phyloP scores from a whole-genome alignment of 1,139 yeast species.

The Sugiyamaella neomexicana region DNA sequence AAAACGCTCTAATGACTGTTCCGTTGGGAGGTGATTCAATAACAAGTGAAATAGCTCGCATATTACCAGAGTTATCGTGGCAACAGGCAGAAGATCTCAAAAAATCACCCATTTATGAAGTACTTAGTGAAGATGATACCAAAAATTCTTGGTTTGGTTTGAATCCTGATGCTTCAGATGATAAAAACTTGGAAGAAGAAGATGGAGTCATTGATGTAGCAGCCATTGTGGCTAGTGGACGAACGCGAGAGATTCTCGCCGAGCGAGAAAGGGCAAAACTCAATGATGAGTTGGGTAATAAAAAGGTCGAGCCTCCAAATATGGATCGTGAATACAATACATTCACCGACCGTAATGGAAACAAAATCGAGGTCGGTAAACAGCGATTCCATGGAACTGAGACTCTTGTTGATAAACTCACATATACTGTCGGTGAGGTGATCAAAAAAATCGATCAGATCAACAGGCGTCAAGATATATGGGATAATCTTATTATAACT shows the following conservation, averaged over 20 bases:
- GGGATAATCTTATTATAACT: conserved; percentile 76
- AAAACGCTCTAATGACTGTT: conserved; percentile 54
- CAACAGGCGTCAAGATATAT: conserved; percentile 76
- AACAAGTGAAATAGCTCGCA: conserved; percentile 51
- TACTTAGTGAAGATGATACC: conserved; percentile 60
- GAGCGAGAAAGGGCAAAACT: conserved; percentile 54
- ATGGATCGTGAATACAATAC: conserved; percentile 54
- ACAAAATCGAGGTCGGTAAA: conserved; percentile 65
- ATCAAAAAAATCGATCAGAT: conserved; percentile 62
- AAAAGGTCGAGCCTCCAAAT: conserved; percentile 44
- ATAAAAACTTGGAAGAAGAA: conserved; percentile 51
- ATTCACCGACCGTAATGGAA: conserved; percentile 61
- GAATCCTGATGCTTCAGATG: conserved; percentile 39
- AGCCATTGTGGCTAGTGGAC: conserved; percentile 76
- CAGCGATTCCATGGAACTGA: conserved; percentile 83
- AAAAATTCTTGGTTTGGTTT: conserved; percentile 61
- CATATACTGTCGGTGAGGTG: conserved; percentile 55
- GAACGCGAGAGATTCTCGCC: conserved; percentile 64
- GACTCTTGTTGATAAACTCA: conserved; percentile 54
- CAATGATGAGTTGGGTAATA: conserved; percentile 37
- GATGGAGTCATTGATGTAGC: conserved; percentile 88
- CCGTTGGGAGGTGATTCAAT: conserved; percentile 64
- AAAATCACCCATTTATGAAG: conserved; percentile 73
- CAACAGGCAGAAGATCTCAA: conserved; percentile 75
- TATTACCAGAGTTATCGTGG: conserved; percentile 58